Conservation (phyloP, 1,284 basidiomycete species). For the Inonotus hispidus region DNA sequence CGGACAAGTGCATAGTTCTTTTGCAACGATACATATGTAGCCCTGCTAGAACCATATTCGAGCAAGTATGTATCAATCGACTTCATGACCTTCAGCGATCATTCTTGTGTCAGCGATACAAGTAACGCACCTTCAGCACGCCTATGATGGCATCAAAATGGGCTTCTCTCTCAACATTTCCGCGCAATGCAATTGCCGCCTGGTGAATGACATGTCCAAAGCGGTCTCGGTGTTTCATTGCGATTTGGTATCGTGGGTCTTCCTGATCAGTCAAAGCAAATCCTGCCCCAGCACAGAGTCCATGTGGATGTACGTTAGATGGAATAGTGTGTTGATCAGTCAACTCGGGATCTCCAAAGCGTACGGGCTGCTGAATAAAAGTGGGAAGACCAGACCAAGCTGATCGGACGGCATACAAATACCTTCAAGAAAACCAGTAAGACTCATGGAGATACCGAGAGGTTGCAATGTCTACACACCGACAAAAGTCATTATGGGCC, state of each 20-base stretch:
- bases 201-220: constrained; percentile 69
- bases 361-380: constrained; percentile 54
- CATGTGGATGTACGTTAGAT: constrained; percentile 54
- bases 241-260: constrained; percentile 74
- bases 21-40: constrained; percentile 55
- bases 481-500: constrained; percentile 91
- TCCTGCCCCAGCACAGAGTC: constrained; percentile 61
- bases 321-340: constrained; percentile 59
- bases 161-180: constrained; percentile 67
- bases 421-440: constrained; percentile 35
- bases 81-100: constrained; percentile 33
- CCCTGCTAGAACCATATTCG: constrained; percentile 63
- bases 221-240: constrained; percentile 53
- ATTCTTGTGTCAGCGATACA: not conserved
- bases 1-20: constrained; percentile 64
- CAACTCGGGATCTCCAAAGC: constrained; percentile 49
- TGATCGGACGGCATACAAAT: constrained; percentile 57
- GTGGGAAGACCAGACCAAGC: constrained; percentile 72
- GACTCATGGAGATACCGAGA: not conserved
- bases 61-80: constrained; percentile 74
- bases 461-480: constrained; percentile 40
- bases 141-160: constrained; percentile 86
- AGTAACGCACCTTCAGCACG: constrained; percentile 29
- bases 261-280: constrained; percentile 69
- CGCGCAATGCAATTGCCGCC: constrained; percentile 64